Evolutionary conservation across 2,329 filamentous ascomycete species (phyloP), one percentile per base, ranked within the genome.

Genomic region (Talaromyces piceae): DNA sequence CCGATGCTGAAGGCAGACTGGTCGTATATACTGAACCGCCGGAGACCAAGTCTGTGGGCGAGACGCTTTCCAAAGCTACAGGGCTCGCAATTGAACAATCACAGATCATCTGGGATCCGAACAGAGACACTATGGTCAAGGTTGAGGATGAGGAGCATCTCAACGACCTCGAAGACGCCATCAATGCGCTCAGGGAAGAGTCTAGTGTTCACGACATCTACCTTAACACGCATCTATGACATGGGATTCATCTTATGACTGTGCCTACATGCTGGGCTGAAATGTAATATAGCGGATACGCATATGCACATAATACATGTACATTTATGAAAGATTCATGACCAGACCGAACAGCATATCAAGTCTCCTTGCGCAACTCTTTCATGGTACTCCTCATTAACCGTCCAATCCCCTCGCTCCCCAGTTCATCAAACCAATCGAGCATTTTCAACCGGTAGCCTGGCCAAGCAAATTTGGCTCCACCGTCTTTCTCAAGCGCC

Each of bases 71-170:
- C 3, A 76, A 79, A 57, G 74, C 77, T 31, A 77, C 87, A 18
- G 79, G 76, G 1, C 69, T 94, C 54, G 79, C 85, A 53, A 79
- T 94, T 43, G 73, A 86, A 50, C 84, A 82, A 58, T 82, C 83
- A 16, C 88, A 94, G 51, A 91, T 96, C 48, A 78, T 95, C 41
- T 96, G 88, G 84, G 81, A 85, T 53, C 80, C 89, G 0, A 93
- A 91, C 54, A 81, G 85, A 61, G 90, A 95, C 55, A 91, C 87
- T 0, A 81, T 80, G 64, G 80, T 87, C 16, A 73, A 74, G 6
- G 60, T 91, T 33, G 78, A 84, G 52, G 76, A 79, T 13, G 71
- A 77, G 12, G 74, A 78, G 11, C 75, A 79, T 1, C 76, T 77
- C 0, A 71, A 77, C 46, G 71, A 74, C 16, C 72, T 96, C 25